Percentiles rank a stretch among this genome's conserved stretches.
These are phyloP conservation scores for Phaffia australis DNA, from an alignment of 768 basidiomycete species.

Conservation along the genomic window DNA sequence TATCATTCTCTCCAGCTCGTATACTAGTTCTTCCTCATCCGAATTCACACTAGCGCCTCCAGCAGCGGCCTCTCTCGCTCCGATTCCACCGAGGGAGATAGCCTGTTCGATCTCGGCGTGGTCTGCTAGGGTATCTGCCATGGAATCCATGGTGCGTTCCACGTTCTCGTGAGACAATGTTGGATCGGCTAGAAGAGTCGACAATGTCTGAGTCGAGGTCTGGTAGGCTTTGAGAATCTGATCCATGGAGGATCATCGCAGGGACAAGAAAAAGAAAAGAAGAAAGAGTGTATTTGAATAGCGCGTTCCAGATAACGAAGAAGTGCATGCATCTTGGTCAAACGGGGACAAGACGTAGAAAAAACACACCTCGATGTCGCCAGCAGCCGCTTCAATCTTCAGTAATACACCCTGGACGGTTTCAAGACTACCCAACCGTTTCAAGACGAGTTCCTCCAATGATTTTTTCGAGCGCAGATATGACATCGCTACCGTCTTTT, in stretches of 20 bases:
- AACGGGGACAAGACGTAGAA: neutral
- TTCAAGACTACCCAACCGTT: conserved; percentile 61
- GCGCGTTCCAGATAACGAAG: conserved; percentile 5
- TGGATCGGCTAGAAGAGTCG: conserved; percentile 65
- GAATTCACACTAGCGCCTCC: conserved; percentile 42
- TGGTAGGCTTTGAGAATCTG: conserved; percentile 81
- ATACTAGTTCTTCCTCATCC: conserved; percentile 52
- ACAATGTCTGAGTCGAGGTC: conserved; percentile 66
- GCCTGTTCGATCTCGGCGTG: conserved; percentile 72
- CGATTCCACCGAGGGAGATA: conserved; percentile 56
- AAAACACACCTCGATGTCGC: conserved; percentile 63
- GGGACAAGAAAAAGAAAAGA: neutral
- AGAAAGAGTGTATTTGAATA: conserved; percentile 5
- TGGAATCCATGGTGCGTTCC: conserved; percentile 74
- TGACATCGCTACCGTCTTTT: conserved; percentile 60
- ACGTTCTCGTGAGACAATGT: conserved; percentile 65
- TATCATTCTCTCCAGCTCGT: conserved; percentile 37
- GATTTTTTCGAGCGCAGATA: conserved; percentile 72
- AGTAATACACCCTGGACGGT: conserved; percentile 66
- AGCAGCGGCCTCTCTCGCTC: conserved; percentile 45
- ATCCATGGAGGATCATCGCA: neutral
- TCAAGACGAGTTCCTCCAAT: conserved; percentile 62
- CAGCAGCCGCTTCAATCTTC: conserved; percentile 77
- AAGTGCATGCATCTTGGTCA: neutral
- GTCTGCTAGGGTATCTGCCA: conserved; percentile 71